Base-by-base conservation (phyloP, 768 basidiomycete species). In the Fomitopsis pulvina region DNA sequence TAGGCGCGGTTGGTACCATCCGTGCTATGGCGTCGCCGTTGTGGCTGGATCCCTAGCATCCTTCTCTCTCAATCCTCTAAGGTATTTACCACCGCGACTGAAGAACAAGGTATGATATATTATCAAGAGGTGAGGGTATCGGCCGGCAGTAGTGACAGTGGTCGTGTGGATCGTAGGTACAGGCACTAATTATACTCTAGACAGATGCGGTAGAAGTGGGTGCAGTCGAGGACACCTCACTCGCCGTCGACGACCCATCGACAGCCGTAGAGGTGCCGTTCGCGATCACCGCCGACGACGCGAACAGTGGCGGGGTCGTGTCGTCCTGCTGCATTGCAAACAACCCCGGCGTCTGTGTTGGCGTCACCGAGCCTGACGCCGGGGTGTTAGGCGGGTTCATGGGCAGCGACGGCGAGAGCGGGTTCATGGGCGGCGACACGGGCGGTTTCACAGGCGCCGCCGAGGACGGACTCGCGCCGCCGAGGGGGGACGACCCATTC, bases 341-440 rank as follows among this genome's bases (percentile, higher is more conserved):
- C 53, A 51, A 39, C 7, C 46, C 49, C n/a, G 53, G 49, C 8
- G 46, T 41, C 12, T 46, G 20, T 37, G 45, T 44, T 2, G 45
- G 41, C 26, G 48, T 30, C 32, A 47, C 46, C 1, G 24, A 41
- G 27, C 26, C 50, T 12, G n/a, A 32, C 5, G 49, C 46, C 7
- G 57, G 59, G 18, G 52, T 58, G 46, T 58, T 58, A 34, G 55
- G 60, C 27, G 57, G 56, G 54, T 56, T 57, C 16, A 38, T 34
- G 8, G 57, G 57, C 16, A 57, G 53, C 22, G 56, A 16, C 0
- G 56, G 57, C 2, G 57, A 53, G 38, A 29, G 21, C 27, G 57
- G 56, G 54, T 56, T 57, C 16, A 38, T 34, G 8, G 57, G 57
- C 16, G 56, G 53, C 22, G 56, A 16, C 0, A 50, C 22, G 3